These are phyloP conservation scores for Scytalidium sp. DNA, from an alignment of 2,329 filamentous ascomycete species.

Conservation along the genomic window DNA sequence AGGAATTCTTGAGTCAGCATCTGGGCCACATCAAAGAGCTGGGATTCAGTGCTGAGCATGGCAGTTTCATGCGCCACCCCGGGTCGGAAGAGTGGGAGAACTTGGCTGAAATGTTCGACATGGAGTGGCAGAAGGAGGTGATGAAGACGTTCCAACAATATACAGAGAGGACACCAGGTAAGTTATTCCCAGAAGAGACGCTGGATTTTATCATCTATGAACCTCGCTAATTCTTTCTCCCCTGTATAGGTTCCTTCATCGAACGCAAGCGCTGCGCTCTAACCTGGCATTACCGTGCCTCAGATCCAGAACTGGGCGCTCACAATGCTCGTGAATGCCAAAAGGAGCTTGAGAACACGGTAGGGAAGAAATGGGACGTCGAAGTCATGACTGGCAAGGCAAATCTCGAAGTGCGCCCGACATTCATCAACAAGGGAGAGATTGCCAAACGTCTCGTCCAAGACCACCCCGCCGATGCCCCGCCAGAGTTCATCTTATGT, in stretches of 20 bases:
- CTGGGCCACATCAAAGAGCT: constrained; percentile 87
- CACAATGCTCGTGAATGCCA: constrained; percentile 81
- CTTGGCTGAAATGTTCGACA: constrained; percentile 79
- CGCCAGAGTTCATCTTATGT: constrained; percentile 84
- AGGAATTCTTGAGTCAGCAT: constrained; percentile 85
- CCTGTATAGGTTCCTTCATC: constrained; percentile 71
- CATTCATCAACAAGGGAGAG: constrained; percentile 96
- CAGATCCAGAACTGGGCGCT: constrained; percentile 79
- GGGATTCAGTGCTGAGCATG: constrained; percentile 95
- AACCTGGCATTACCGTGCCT: constrained; percentile 95
- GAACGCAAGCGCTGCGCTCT: constrained; percentile 92
- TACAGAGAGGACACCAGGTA: constrained; percentile 81
- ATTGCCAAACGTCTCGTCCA: constrained; percentile 82
- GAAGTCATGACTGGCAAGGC: constrained; percentile 98
- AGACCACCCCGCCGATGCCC: constrained; percentile 58
- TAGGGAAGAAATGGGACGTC: constrained; percentile 79
- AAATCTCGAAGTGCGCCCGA: constrained; percentile 94
- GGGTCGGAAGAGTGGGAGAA: constrained; percentile 80
- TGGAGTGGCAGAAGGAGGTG: constrained; percentile 89
- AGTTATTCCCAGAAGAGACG: too few relatives aligned
- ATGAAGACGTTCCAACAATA: constrained; percentile 82
- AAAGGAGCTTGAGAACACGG: constrained; percentile 73
- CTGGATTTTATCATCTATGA: too few relatives aligned
- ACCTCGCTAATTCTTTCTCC: neutral
- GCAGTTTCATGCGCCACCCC: constrained; percentile 88